A percentile compares a stretch with the other conserved stretches of the same genome.
Evolutionary conservation across 352 stramenopile genomes (phyloP).

Genomic region (Globisporangium nagaii): DNA sequence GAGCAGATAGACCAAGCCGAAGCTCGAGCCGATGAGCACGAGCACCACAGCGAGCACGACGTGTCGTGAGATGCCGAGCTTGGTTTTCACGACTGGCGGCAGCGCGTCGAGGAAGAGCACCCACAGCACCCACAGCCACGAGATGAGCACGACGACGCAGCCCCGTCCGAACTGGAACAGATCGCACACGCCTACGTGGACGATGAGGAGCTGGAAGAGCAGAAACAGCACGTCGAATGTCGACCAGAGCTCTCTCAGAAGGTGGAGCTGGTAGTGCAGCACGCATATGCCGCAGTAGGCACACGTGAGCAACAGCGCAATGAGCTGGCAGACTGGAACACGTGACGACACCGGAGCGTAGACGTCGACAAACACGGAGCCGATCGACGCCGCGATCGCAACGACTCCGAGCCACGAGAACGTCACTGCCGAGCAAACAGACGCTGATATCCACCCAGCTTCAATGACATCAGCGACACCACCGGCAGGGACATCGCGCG

Average conservation of each 20-base stretch:
- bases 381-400: not conserved
- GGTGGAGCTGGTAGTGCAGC: conserved; percentile 3
- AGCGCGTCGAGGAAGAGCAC: conserved; percentile 18
- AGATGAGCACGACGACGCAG: not conserved
- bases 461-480: not conserved
- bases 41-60: conserved; percentile 1
- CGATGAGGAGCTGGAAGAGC: conserved; percentile 12
- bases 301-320: not conserved
- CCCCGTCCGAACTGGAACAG: conserved; percentile 10
- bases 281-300: not conserved
- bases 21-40: not conserved
- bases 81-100: conserved; percentile 8
- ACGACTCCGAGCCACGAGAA: not conserved
- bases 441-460: not conserved
- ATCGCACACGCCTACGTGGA: conserved; percentile 14
- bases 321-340: not conserved
- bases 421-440: not conserved
- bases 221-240: conserved; percentile 29
- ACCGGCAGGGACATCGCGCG: no score
- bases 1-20: not conserved
- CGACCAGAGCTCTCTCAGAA: conserved; percentile 1
- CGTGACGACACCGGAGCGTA: not conserved
- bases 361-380: not conserved
- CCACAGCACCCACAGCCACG: conserved; percentile 16
- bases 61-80: not conserved